These are phyloP conservation scores for Rhodotorula sp. DNA, from an alignment of 1,284 basidiomycete species.

Conservation along the genomic window DNA sequence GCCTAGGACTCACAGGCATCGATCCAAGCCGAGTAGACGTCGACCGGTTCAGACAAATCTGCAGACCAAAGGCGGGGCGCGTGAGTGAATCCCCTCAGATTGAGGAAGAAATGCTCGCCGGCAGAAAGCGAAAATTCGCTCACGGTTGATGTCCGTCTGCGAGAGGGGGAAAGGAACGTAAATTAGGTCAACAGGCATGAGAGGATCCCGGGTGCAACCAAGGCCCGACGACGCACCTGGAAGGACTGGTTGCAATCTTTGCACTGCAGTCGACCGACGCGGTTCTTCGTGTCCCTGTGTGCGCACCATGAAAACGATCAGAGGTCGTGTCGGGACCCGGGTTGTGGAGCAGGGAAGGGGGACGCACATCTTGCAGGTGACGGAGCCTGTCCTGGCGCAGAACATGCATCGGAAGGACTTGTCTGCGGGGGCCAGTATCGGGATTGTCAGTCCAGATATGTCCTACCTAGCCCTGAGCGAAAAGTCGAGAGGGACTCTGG, in stretches of 20 bases:
- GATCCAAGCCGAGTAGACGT: conserved; percentile 53
- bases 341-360: neutral
- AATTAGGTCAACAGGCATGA: too few relatives aligned
- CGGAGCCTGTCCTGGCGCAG: conserved; percentile 50
- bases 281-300: conserved; percentile 48
- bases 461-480: neutral
- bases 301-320: neutral
- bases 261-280: conserved; percentile 50
- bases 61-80: conserved; percentile 4
- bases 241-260: conserved; percentile 49
- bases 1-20: conserved; percentile 47
- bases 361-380: conserved; percentile 51
- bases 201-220: fast-evolving
- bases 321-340: neutral
- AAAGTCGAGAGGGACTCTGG: neutral
- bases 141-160: conserved; percentile 46
- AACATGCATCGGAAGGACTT: conserved; percentile 53
- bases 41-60: conserved; percentile 51
- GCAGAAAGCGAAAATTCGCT: neutral
- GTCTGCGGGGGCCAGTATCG: conserved; percentile 29
- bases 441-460: neutral
- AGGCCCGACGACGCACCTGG: conserved; percentile 27
- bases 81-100: neutral
- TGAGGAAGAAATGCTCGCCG: too few relatives aligned
- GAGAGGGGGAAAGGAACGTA: conserved; percentile 16